Percentiles rank a stretch among this genome's conserved stretches.
Conservation (phyloP, 2,329 filamentous ascomycete species). For the Colletotrichum sp. region DNA sequence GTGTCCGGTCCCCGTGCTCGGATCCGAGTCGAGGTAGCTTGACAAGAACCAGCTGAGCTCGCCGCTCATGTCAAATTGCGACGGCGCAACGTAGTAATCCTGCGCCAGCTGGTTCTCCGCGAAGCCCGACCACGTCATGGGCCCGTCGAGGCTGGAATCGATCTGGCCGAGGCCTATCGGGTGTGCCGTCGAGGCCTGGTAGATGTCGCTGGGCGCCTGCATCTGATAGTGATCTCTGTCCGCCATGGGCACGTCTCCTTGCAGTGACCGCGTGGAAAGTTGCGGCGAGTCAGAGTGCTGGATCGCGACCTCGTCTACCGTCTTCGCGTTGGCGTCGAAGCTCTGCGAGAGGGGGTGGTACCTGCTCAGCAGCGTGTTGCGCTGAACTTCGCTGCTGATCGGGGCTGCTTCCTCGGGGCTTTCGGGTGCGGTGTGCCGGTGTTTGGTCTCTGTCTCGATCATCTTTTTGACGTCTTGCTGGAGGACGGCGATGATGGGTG, state of each 20-base stretch:
- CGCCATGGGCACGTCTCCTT: background rate
- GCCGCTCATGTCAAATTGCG: conserved; percentile 11
- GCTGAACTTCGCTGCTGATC: conserved; percentile 1
- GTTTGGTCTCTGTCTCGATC: background rate
- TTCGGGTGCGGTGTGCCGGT: background rate
- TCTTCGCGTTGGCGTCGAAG: conserved; percentile 3
- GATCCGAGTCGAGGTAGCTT: conserved; percentile 1
- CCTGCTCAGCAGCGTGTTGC: background rate
- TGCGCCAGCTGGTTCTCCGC: conserved; percentile 2
- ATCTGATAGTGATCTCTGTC: background rate
- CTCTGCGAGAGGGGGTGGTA: conserved; percentile 5
- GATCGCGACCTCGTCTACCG: background rate
- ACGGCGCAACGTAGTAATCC: conserved; percentile 4
- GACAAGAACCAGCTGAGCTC: conserved; percentile 11
- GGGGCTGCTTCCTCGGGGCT: background rate
- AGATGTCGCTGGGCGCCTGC: background rate
- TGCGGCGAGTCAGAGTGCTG: conserved; percentile 2
- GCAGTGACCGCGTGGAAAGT: background rate
- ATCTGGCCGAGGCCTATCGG: background rate
- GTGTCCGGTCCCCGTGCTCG: background rate
- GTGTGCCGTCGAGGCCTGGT: background rate
- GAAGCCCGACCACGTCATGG: background rate
- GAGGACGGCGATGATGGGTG: background rate
- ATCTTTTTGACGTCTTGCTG: conserved; percentile 10
- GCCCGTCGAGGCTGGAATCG: background rate